Base-by-base conservation (phyloP, 306 rosid genomes). In the Castanea mollissima region DNA sequence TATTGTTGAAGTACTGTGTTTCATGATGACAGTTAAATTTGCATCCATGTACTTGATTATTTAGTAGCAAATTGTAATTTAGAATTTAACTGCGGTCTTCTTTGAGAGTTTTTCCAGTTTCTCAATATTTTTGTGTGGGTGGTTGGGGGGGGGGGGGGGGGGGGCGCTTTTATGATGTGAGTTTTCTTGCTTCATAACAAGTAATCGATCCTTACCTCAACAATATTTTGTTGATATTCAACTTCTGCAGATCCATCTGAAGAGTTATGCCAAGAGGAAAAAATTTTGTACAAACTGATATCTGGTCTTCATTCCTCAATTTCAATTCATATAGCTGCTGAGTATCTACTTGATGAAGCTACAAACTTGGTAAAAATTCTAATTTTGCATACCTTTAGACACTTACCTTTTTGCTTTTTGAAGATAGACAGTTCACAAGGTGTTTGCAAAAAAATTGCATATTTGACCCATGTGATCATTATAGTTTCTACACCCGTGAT, bases 281-380 rank as follows among this genome's bases (percentile, higher is more conserved):
- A 67, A 75, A 87, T 95, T 71, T 83, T 95, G 89, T 95, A 91
- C 91, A 95, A 93, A 83, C 76, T 95, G 94, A 95, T 95, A 85
- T 95, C 99, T 14, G 99, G 99, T 83, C 94, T 95, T 79, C 99
- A 95, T 85, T 91, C 99, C 73, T 95, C 99, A 70, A 95, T 95
- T 81, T 93, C 99, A 20, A 81, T 95, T 62, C 99, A 95, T 35
- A 67, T 67, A 83, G 99, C 96, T 52, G 74, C 98, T 35, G 99
- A 93, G 59, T 95, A 91, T 91, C 89, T 91, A 55, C 52, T 67
- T 5, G 72, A 67, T 71, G 97, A 95, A 81, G 71, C 92, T 56
- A 78, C 67, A 49, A 89, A 91, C 81, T 60, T 20, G 94, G 99
- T 95, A 91, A 64, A 54, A 32, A 34, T 76, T 79, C 68, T 3